Evolutionary conservation across 2,329 filamentous ascomycete genomes (phyloP), one percentile per base, ranked within the genome.

Genomic region (Pestalotiopsis sp.): DNA sequence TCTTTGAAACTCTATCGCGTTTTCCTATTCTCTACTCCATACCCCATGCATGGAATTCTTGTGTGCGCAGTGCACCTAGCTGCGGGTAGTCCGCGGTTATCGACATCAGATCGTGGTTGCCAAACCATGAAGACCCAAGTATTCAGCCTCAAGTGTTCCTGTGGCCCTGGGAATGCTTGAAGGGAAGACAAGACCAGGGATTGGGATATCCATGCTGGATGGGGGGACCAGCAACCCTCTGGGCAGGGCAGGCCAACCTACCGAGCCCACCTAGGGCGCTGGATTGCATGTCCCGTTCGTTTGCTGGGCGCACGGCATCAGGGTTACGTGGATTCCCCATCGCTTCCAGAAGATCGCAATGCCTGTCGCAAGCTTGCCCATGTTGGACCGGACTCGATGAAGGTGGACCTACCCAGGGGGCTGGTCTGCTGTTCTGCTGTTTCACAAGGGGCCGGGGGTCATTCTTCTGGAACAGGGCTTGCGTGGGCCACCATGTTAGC

Each of bases 361-460:
- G 78, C 69, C 70, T 80, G 80, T 83, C 80, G 81, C 82, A 84
- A 82, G 79, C 81, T 78, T 82, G 79, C 73, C 82, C 77, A 74
- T 78, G 80, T 78, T 78, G 79, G 81, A 82, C 79, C 80, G 25
- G 61, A 41, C 27, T 76, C 76, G 70, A 70, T 72, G 72, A 73
- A 77, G 77, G 45, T 52, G 45, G 83, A 80, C 82, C 83, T 83
- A 82, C 36, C 74, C 84, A 86, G 82, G 84, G 83, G 81, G 79
- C 73, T 68, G 65, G 74, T 80, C 76, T 78, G 83, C 39, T 62
- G 85, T 87, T 80, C 76, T 78, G 83, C 39, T 62, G 85, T 87
- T 87, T 87, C 85, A 87, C 82, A 80, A 84, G 75, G 76, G 79
- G 78, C 81, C 78, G 77, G 83, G 82, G 78, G 72, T 71, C 71